Conservation (phyloP, 108 stramenopile genomes). For the Cylindrotheca fusiformis region DNA sequence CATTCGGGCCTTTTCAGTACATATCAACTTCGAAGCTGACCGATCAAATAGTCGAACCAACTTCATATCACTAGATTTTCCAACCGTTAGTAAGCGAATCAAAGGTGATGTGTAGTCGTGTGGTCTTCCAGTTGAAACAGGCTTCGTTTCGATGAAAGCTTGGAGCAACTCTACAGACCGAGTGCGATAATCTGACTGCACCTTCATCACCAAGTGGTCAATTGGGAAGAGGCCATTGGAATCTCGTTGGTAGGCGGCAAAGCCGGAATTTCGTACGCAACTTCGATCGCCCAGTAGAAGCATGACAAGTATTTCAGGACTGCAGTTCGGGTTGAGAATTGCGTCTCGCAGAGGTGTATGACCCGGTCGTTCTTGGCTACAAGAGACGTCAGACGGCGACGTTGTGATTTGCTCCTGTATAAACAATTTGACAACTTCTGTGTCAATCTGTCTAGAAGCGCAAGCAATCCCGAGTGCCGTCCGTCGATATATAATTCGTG, state of each 20-base stretch:
- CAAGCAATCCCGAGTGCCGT: no score
- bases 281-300: constrained; percentile 12
- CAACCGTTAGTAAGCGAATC: constrained; percentile 26
- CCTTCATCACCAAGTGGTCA: constrained; percentile 31
- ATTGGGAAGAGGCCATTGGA: constrained; percentile 21
- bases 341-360: constrained; percentile 35
- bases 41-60: not conserved
- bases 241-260: constrained; percentile 10
- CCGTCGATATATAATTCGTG: no score
- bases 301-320: constrained; percentile 2
- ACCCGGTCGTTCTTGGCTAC: constrained; percentile 19
- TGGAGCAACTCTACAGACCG: constrained; percentile 19
- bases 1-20: not conserved
- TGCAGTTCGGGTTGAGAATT: constrained; percentile 21
- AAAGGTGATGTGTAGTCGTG: constrained; percentile 12
- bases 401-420: no score
- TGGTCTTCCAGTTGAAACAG: not conserved
- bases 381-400: constrained; percentile 20
- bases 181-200: constrained; percentile 19
- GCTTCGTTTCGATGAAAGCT: constrained; percentile 6
- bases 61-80: constrained; percentile 2
- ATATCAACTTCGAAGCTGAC: not conserved
- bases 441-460: no score
- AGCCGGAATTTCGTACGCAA: constrained; percentile 5
- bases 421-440: no score